Evolutionary conservation across 2,329 filamentous ascomycete genomes (phyloP).

Genomic region (Dryadomyces quercus-mongolicae): DNA sequence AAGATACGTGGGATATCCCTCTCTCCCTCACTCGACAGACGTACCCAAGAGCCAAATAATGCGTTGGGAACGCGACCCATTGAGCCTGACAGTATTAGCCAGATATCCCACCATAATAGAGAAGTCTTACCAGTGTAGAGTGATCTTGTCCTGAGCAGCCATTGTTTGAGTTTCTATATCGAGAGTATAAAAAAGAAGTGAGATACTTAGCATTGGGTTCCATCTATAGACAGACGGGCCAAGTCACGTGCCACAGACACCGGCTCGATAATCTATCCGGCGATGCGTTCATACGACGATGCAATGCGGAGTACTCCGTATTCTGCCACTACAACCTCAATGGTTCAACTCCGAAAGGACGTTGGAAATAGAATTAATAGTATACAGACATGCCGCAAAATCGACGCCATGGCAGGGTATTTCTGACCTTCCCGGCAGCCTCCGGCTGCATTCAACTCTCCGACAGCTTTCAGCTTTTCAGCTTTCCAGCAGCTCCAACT

Average conservation of each 20-base stretch:
- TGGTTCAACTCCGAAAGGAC: too few species aligned
- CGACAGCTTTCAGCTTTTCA: too few species aligned
- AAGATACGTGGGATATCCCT: too few species aligned
- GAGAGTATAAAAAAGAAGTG: background rate
- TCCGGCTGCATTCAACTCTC: background rate
- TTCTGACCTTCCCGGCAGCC: background rate
- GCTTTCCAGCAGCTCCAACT: too few species aligned
- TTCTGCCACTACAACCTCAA: too few species aligned
- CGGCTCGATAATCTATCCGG: background rate
- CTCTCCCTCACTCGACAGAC: background rate
- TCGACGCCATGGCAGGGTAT: background rate
- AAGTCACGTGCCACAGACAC: background rate
- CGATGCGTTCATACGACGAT: too few species aligned
- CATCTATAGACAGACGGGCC: too few species aligned
- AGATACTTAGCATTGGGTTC: too few species aligned
- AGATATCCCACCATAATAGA: background rate
- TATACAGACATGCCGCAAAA: background rate
- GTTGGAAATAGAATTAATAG: background rate
- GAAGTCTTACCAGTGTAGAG: background rate
- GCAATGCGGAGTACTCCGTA: too few species aligned
- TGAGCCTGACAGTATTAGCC: conserved; percentile 49
- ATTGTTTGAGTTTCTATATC: background rate
- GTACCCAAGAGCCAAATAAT: conserved; percentile 63
- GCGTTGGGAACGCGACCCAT: conserved; percentile 70
- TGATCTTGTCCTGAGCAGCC: background rate